A percentile compares a stretch with the other conserved stretches of the same genome.
Evolutionary conservation across 148 eudicot genomes (phyloP).

Genomic region (Beta vulgaris): DNA sequence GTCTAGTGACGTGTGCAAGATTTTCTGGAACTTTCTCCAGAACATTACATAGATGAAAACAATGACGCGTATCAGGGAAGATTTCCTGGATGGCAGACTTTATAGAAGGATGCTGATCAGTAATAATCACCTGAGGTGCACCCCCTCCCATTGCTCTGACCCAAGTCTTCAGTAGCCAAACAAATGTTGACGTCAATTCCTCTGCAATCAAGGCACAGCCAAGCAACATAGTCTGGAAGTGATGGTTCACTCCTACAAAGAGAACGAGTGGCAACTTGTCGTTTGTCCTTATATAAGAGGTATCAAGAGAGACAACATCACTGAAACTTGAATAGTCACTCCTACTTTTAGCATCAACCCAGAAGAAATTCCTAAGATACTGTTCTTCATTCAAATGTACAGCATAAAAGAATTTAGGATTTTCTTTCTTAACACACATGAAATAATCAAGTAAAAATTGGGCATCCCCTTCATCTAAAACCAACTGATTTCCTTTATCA

Average conservation of each 20-base stretch:
- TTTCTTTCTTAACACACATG: conserved; percentile 44
- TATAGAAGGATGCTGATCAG: conserved; percentile 42
- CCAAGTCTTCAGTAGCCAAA: conserved; percentile 58
- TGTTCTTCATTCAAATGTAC: conserved; percentile 46
- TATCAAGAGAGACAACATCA: conserved; percentile 50
- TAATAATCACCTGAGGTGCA: conserved; percentile 37
- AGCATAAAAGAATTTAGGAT: conserved; percentile 46
- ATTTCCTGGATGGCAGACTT: conserved; percentile 41
- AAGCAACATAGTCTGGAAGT: conserved; percentile 44
- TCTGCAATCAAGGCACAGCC: conserved; percentile 59
- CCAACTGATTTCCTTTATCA: conserved; percentile 40
- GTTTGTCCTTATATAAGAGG: conserved; percentile 37
- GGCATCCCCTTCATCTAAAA: conserved; percentile 53
- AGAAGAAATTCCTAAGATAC: conserved; percentile 45
- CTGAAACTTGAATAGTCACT: conserved; percentile 44
- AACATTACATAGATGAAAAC: conserved; percentile 46
- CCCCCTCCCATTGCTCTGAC: conserved; percentile 52
- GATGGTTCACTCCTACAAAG: conserved; percentile 54
- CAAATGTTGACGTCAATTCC: conserved; percentile 36
- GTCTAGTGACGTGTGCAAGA: conserved; percentile 32
- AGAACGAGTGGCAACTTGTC: conserved; percentile 47
- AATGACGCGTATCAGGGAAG: conserved; percentile 45
- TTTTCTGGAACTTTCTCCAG: conserved; percentile 46
- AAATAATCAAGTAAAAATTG: conserved; percentile 48
- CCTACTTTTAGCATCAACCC: conserved; percentile 61